Base-by-base conservation (phyloP, 257 asterid species). In the Linaria vulgaris region DNA sequence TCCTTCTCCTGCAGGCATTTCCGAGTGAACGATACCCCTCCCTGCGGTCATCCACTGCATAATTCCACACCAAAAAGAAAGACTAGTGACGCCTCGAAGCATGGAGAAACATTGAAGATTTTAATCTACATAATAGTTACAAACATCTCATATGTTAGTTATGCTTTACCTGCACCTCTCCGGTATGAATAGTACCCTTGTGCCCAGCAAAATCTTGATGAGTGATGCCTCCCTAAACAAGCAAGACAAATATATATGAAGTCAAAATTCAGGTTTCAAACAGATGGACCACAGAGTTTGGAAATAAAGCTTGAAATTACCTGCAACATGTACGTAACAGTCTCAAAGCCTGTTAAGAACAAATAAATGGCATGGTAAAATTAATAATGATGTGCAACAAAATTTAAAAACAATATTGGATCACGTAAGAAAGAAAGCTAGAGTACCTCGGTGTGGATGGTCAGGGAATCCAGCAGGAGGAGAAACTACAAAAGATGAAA, bases 1-100 rank as follows among this genome's bases (percentile, higher is more conserved):
- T 24, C 94, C 97, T 64, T 74, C 94, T 21, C 87, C 99, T 16
- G 81, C 89, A 4, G 99, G 99, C 96, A 92, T 92, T 82, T 92
- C 99, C 1, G 99, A 86, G 79, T 92, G 99, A 67, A 92, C 80
- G 17, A 92, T 85, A 30, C 99, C 99, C 69, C 94, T 83, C 30
- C 99, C 99, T 21, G 97, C 95, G 2, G 99, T 92, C 99, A 89
- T 89, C 99, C 99, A 92, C 99, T 92, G 81, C 80, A 71, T 56
- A 4, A 46, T 17, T 14, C 49, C 69, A 37, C 52, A 22, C 39
- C 55, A 72, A 22, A 21, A 14, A 17, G 12, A 65, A 20, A 13
- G 12, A 3, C 16, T 54, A 22, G 46, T 46, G 34, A 17, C 51
- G 3, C 11, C 45, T 44, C 20, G 3, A 58, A 12, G 14, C 8